These are phyloP conservation scores for Trifolium fragiferum DNA, from an alignment of 306 rosid genomes.

Conservation along the genomic window DNA sequence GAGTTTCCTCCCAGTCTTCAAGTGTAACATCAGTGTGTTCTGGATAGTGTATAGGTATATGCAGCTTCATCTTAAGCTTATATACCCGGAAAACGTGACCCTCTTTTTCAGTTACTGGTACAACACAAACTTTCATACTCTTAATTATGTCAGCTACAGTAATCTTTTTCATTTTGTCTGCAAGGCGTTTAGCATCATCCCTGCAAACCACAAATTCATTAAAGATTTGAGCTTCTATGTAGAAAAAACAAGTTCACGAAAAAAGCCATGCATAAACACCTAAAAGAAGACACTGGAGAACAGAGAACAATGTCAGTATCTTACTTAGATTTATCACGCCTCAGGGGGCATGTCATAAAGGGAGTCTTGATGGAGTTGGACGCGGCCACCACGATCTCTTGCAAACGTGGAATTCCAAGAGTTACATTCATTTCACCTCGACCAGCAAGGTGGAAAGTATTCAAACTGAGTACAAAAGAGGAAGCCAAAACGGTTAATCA, in stretches of 20 bases:
- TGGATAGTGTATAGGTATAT: conserved; percentile 69
- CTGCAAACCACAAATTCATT: conserved; percentile 52
- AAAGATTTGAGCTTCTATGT: background rate
- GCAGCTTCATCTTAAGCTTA: conserved; percentile 73
- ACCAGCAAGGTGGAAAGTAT: conserved; percentile 95
- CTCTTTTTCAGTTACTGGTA: conserved; percentile 50
- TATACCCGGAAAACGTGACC: conserved; percentile 66
- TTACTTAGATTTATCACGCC: conserved; percentile 63
- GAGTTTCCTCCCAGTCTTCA: conserved; percentile 72
- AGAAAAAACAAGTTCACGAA: conserved; percentile 13
- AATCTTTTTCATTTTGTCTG: conserved; percentile 78
- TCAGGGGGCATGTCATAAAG: conserved; percentile 90
- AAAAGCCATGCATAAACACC: conserved; percentile 1
- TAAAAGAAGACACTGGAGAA: background rate
- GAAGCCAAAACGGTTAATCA: background rate
- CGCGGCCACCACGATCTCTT: conserved; percentile 90
- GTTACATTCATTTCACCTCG: conserved; percentile 99
- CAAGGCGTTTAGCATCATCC: conserved; percentile 67
- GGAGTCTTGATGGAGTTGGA: conserved; percentile 79
- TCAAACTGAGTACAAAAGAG: conserved; percentile 58
- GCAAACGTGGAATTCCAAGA: conserved; percentile 94
- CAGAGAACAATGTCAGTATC: conserved; percentile 46
- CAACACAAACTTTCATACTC: conserved; percentile 71
- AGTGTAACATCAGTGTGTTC: conserved; percentile 52
- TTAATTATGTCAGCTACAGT: conserved; percentile 87